Conservation (phyloP, 106 monocot species). For the Chionographis japonica region DNA sequence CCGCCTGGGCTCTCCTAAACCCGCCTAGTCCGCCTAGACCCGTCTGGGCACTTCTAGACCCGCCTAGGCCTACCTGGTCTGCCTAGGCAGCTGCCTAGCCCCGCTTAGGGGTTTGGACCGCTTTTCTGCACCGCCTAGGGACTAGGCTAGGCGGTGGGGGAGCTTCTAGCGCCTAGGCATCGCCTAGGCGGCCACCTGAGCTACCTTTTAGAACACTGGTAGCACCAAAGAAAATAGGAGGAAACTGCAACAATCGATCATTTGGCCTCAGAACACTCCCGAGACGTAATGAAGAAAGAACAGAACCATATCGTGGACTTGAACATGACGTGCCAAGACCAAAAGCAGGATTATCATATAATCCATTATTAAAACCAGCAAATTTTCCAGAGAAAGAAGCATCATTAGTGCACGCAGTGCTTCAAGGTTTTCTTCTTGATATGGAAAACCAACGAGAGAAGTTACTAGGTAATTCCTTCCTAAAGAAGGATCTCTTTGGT, state of each 20-base stretch:
- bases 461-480: slow-evolving; percentile 25
- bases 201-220: no score
- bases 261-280: slow-evolving; percentile 26
- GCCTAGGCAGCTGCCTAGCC: no score
- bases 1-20: no score
- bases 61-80: no score
- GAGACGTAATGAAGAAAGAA: slow-evolving; percentile 29
- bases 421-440: slow-evolving; percentile 54
- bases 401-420: slow-evolving; percentile 52
- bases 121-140: no score
- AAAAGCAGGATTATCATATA: slow-evolving; percentile 33
- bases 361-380: slow-evolving; percentile 39
- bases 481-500: slow-evolving; percentile 21
- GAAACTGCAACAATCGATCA: slow-evolving; percentile 24
- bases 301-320: slow-evolving; percentile 19
- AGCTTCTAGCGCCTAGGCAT: no score
- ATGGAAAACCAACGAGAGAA: slow-evolving; percentile 21
- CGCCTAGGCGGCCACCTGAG: no score
- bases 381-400: slow-evolving; percentile 37
- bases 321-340: slow-evolving; percentile 39
- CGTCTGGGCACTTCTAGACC: no score
- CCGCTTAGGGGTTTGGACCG: no score
- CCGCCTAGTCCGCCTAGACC: no score
- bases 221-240: no score
- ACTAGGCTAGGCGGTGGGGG: no score